Evolutionary conservation across 805 yeast genomes (phyloP).

Genomic region (Ogataea wickerhamii): DNA sequence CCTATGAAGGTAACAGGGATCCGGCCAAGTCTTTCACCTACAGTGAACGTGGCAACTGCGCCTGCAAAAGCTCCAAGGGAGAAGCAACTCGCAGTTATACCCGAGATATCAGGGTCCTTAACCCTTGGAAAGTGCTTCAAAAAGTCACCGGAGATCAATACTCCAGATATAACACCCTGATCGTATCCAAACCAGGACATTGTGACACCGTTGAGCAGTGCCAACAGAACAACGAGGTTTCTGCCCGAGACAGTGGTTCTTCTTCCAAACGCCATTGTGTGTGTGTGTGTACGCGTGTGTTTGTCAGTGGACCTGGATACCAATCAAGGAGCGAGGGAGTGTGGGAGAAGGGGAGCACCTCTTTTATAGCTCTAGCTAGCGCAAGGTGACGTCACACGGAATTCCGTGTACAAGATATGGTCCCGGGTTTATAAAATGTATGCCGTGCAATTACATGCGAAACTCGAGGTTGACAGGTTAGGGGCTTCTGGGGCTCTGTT

Average conservation of each 20-base stretch:
- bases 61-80: conserved; percentile 42
- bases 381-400: too few relatives aligned
- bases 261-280: neutral
- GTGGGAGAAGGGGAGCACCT: too few relatives aligned
- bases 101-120: conserved; percentile 42
- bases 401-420: too few relatives aligned
- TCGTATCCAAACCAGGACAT: conserved; percentile 34
- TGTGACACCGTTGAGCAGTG: conserved; percentile 1
- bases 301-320: too few relatives aligned
- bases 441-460: too few relatives aligned
- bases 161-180: conserved; percentile 46
- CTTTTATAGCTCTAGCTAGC: too few relatives aligned
- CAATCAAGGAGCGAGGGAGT: too few relatives aligned
- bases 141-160: conserved; percentile 29
- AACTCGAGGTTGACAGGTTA: too few relatives aligned
- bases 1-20: conserved; percentile 36
- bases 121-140: conserved; percentile 13
- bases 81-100: conserved; percentile 34
- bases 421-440: too few relatives aligned
- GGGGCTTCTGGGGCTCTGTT: too few relatives aligned
- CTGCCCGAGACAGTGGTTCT: neutral
- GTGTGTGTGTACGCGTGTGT: too few relatives aligned
- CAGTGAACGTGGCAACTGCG: conserved; percentile 21
- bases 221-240: neutral
- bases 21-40: conserved; percentile 38